Evolutionary conservation across 176 grass and related monocot species (phyloP).

Genomic region (Dactylis glomerata): DNA sequence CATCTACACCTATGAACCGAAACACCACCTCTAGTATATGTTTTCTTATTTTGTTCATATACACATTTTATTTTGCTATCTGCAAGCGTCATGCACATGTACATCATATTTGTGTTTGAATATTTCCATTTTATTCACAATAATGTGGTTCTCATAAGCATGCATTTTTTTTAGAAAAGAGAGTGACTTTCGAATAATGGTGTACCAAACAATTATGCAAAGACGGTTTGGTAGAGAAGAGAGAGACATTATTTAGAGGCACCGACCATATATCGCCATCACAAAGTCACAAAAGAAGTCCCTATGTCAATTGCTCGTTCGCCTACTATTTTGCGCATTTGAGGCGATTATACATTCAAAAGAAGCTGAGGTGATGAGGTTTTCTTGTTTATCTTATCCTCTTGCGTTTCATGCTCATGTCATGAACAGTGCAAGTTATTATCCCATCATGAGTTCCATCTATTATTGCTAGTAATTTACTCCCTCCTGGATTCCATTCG

Average conservation of each 20-base stretch:
- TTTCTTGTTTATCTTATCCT: slow-evolving; percentile 13
- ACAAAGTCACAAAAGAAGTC: slow-evolving; percentile 24
- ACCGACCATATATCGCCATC: not conserved
- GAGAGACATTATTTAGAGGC: not conserved
- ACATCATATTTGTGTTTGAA: not conserved
- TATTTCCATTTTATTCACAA: not conserved
- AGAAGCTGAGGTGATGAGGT: not conserved
- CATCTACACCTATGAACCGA: too few relatives aligned
- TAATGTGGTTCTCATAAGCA: not conserved
- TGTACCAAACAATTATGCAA: slow-evolving; percentile 5
- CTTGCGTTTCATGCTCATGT: not conserved
- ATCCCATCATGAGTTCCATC: not conserved
- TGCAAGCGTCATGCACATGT: not conserved
- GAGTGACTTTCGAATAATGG: not conserved
- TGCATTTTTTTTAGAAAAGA: not conserved
- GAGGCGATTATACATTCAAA: not conserved
- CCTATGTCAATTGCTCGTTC: not conserved
- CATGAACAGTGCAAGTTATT: not conserved
- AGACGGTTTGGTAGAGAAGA: not conserved
- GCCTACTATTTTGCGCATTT: not conserved
- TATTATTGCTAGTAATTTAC: not conserved
- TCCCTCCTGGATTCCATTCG: not conserved
- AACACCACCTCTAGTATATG: too few relatives aligned
- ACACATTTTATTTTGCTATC: too few relatives aligned
- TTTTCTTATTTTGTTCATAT: too few relatives aligned